phyloP scores from a whole-genome alignment of 352 stramenopile species.

The Thraustotheca clavata region DNA sequence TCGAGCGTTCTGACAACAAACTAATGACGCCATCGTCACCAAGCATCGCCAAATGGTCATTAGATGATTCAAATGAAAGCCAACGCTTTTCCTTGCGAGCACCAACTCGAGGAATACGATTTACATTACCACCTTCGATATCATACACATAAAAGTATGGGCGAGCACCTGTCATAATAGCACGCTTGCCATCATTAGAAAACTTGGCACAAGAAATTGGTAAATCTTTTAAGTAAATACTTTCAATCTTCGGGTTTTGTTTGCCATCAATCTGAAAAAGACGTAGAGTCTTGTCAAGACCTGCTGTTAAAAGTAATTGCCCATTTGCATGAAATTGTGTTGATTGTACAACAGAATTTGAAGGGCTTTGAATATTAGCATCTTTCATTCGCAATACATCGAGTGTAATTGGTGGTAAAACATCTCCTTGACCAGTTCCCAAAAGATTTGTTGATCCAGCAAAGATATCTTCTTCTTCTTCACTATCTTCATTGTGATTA shows the following conservation, averaged over 20 bases:
- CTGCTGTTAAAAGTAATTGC: constrained; percentile 82
- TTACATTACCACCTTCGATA: constrained; percentile 84
- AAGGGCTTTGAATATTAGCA: constrained; percentile 84
- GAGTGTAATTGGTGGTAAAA: constrained; percentile 50
- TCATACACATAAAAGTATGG: constrained; percentile 97
- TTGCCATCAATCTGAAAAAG: constrained; percentile 90
- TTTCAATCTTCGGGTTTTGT: constrained; percentile 83
- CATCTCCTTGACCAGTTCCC: constrained; percentile 38
- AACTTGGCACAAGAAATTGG: constrained; percentile 85
- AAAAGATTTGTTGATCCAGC: constrained; percentile 45
- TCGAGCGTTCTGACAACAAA: constrained; percentile 86
- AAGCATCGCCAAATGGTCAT: constrained; percentile 88
- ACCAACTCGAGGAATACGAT: constrained; percentile 85
- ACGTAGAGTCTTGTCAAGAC: constrained; percentile 89
- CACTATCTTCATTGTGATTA: constrained; percentile 36
- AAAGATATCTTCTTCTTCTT: constrained; percentile 51
- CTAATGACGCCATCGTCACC: constrained; percentile 94
- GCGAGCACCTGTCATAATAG: constrained; percentile 88
- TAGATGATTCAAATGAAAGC: constrained; percentile 87
- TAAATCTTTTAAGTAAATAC: constrained; percentile 85
- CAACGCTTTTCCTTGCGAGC: constrained; percentile 89
- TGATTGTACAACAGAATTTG: constrained; percentile 75
- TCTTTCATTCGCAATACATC: constrained; percentile 82
- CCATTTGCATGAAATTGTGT: constrained; percentile 86
- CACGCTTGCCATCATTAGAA: constrained; percentile 58